Evolutionary conservation across 805 yeast genomes (phyloP).

Genomic region (Priceomyces fermenticarens): DNA sequence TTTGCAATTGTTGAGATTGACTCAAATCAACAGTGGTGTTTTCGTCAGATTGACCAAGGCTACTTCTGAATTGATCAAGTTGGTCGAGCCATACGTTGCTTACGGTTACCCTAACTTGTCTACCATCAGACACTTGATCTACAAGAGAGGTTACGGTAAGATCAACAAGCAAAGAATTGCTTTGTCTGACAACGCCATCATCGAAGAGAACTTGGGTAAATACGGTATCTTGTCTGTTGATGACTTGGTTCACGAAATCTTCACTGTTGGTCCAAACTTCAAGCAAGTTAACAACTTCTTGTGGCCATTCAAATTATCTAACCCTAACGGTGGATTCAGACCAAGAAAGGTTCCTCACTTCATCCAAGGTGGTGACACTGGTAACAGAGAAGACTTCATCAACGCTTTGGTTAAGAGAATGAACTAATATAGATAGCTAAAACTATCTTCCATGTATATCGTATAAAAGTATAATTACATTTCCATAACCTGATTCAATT

Average conservation of each 20-base stretch:
- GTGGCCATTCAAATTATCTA: constrained; percentile 96
- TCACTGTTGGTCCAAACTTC: constrained; percentile 97
- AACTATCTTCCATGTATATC: constrained; percentile 4
- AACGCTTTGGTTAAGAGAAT: constrained; percentile 90
- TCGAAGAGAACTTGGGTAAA: constrained; percentile 86
- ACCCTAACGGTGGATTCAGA: constrained; percentile 98
- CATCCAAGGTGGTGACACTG: constrained; percentile 97
- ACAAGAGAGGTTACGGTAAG: constrained; percentile 99
- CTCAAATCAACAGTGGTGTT: constrained; percentile 93
- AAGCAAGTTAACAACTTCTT: constrained; percentile 97
- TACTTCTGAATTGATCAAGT: constrained; percentile 84
- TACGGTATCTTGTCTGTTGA: constrained; percentile 90
- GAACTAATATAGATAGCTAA: constrained; percentile 55
- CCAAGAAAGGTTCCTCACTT: constrained; percentile 96
- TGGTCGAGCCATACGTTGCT: constrained; percentile 95
- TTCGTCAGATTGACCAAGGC: constrained; percentile 96
- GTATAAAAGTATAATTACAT: constrained; percentile 4
- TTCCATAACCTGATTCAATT: neutral
- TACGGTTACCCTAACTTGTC: constrained; percentile 96
- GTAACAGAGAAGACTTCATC: constrained; percentile 96
- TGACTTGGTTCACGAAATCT: constrained; percentile 94
- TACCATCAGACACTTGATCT: constrained; percentile 86
- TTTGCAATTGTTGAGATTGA: constrained; percentile 87
- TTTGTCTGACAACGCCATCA: constrained; percentile 80
- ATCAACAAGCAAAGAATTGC: constrained; percentile 93